Base-by-base conservation (phyloP, 2,329 filamentous ascomycete species). In the Xylaria sp. region DNA sequence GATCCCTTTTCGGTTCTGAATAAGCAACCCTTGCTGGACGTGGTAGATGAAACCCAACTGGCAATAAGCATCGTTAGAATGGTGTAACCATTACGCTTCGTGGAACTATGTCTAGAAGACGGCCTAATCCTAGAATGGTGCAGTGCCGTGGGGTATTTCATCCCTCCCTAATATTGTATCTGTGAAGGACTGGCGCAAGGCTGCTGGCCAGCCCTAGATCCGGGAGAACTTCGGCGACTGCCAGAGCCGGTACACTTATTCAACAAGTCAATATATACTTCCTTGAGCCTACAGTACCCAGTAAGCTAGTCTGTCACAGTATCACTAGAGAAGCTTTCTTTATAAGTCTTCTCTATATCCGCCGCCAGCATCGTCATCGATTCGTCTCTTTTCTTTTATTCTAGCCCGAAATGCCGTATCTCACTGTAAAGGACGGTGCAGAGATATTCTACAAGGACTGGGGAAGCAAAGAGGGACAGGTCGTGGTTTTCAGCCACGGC, bases 361-460 rank as follows among this genome's bases (percentile, higher is more conserved):
- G 6, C 43, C 10, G 20, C 13, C 4, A 8, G 10, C 10, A 13
- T 12, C 41, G 41, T 45, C 20, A 23, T 46, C 15, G 25, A 46
- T 25, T 25, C 6, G 4, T 46, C 10, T 46, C 20, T n/a, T 10
- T 12, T n/a, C 36, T 20, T 13, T 46, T 12, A 46, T 46, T 46
- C 4, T 4, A 20, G 5, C 53, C 13, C 28, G 28, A 10, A 30
- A 59, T 46, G 56, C 56, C 56, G 9, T 59, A 59, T 43, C 39
- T 59, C 30, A 46, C 56, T 15, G 56, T 59, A 6, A 59, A 59
- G 20, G 56, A 46, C 39, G 56, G 56, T 12, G n/a, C 56, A 3
- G 56, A 59, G 56, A 59, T 59, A 9, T 59, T 59, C n/a, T 59
- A 59, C 41, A 59, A 59, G 30, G 56, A 59, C 30, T 59, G 56